Base-by-base conservation (phyloP, 2,329 filamentous ascomycete genomes). In the Aspergillus tamarii region DNA sequence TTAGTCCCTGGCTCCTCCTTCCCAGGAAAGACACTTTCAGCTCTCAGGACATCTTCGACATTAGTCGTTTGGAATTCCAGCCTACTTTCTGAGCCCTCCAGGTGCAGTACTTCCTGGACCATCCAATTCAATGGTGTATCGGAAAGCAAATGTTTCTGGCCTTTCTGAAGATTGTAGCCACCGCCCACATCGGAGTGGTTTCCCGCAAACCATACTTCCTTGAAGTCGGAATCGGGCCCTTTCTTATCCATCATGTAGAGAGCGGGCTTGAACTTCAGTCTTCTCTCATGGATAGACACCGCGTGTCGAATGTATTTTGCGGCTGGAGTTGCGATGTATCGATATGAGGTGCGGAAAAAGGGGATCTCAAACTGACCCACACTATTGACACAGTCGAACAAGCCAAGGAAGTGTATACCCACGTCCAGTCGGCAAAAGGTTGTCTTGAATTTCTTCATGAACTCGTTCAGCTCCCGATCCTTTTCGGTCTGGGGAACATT, bases 131-230 rank as follows among this genome's bases (percentile, higher is more conserved):
- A 74, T 1, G 84, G 79, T 23, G 84, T 78, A 63, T 85, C 83
- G 28, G 83, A 85, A 73, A 85, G 60, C 8, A 74, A 67, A 64
- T 73, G 69, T 39, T 69, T 70, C 50, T 69, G 67, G 14, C 69
- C 65, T 5, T 71, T 70, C 8, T 71, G 69, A 10, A 78, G 75
- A 0, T 78, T 77, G 81, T 84, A 87, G 0, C 85, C 85, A 0
- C 85, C 85, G 2, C 85, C 85, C 11, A 86, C 79, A 59, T 87
- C 84, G 11, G 81, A 81, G 61, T 87, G 85, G 60, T 82, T 82
- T 1, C 85, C 85, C 0, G 84, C 80, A 65, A 87, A 87, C 83
- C 84, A 87, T 52, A 86, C 82, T 65, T 87, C 84, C 55, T 81
- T 81, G 62, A 84, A 75, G 59, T 83, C 79, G 34, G 83, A 81